These are phyloP conservation scores for Gliomastix tumulicola DNA, from an alignment of 2,329 filamentous ascomycete genomes.

Conservation along the genomic window DNA sequence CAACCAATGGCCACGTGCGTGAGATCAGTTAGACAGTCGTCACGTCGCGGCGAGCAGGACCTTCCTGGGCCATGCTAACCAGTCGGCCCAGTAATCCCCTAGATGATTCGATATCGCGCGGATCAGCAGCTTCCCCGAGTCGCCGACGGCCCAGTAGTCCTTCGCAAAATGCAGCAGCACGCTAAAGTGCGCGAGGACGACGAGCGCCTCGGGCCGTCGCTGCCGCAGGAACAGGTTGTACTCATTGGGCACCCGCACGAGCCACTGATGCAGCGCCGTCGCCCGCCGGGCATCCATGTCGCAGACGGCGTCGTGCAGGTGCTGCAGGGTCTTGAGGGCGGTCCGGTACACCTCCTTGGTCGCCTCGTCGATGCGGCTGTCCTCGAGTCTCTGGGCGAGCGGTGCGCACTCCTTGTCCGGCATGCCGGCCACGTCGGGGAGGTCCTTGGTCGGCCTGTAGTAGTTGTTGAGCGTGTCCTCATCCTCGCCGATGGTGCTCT, in stretches of 20 bases:
- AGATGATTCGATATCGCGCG: slow-evolving; percentile 14
- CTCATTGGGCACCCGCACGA: slow-evolving; percentile 7
- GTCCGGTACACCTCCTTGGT: slow-evolving; percentile 7
- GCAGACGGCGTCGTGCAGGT: slow-evolving; percentile 19
- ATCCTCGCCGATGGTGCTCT: too few species aligned
- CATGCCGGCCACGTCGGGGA: slow-evolving; percentile 3
- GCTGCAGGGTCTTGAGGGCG: slow-evolving; percentile 19
- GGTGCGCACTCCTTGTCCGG: background rate
- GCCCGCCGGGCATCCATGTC: slow-evolving; percentile 11
- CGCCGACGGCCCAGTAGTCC: slow-evolving; percentile 20
- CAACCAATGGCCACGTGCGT: too few species aligned
- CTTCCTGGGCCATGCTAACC: slow-evolving; percentile 11
- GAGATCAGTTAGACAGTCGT: too few species aligned
- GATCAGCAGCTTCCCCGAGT: slow-evolving; percentile 19
- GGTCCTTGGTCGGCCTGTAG: slow-evolving; percentile 3
- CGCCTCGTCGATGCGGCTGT: slow-evolving; percentile 8
- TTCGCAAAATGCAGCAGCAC: slow-evolving; percentile 26
- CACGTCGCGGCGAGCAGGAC: too few species aligned
- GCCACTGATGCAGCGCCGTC: slow-evolving; percentile 8
- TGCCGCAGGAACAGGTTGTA: slow-evolving; percentile 24
- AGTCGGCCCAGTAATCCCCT: slow-evolving; percentile 20
- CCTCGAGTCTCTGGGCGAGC: slow-evolving; percentile 5
- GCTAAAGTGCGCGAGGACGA: slow-evolving; percentile 29
- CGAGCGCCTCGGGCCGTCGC: slow-evolving; percentile 26
- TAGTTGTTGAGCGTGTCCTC: too few species aligned